Percentiles rank a stretch among this genome's conserved stretches.
These are phyloP conservation scores for Thalassiosira livingstoniorum DNA, from an alignment of 352 stramenopile genomes.

Conservation along the genomic window DNA sequence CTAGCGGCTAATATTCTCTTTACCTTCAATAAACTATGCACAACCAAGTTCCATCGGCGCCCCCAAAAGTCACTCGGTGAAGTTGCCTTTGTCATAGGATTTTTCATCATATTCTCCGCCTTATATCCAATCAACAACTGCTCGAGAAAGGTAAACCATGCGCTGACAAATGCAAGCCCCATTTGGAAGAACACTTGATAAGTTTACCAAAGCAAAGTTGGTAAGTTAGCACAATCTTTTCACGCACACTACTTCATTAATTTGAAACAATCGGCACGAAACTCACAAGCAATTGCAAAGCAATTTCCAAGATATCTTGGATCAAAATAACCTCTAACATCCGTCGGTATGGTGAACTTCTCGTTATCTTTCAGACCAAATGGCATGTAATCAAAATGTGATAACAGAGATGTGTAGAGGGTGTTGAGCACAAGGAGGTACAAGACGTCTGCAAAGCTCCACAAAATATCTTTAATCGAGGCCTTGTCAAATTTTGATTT, in stretches of 20 bases:
- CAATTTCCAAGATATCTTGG: conserved; percentile 11
- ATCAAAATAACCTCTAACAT: neutral
- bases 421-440: neutral
- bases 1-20: neutral
- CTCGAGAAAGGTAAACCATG: neutral
- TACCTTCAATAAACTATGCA: conserved; percentile 14
- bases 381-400: conserved; percentile 2
- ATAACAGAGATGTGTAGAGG: neutral
- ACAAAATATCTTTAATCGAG: neutral
- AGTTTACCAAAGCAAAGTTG: neutral
- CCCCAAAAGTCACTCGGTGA: conserved; percentile 17
- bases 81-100: neutral
- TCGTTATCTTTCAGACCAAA: neutral
- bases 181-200: neutral
- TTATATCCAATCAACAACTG: neutral
- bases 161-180: neutral
- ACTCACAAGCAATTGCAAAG: conserved; percentile 4
- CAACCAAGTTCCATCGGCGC: conserved; percentile 18
- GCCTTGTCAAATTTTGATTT: neutral
- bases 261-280: neutral
- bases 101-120: neutral
- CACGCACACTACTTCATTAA: neutral
- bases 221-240: neutral
- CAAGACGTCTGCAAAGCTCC: neutral
- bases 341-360: neutral